Evolutionary conservation across 768 basidiomycete species (phyloP).

Genomic region (Heimioporus sp.): DNA sequence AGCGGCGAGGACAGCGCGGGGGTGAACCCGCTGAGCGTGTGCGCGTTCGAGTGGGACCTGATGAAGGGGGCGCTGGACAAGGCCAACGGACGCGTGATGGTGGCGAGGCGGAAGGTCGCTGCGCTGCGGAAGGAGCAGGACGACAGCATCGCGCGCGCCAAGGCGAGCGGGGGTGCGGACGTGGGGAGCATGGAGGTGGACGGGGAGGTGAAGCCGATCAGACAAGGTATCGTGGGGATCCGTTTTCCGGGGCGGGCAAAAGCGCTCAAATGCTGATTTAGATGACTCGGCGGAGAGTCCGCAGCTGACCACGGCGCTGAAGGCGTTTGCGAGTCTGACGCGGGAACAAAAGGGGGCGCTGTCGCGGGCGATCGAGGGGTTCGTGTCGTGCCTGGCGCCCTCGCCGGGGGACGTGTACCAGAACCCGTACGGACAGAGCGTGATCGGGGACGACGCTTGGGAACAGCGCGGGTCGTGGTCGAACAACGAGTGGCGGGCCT

Average conservation of each 20-base stretch:
- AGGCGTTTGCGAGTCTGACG: conserved; percentile 71
- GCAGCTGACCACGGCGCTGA: conserved; percentile 66
- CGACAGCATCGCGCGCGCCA: conserved; percentile 72
- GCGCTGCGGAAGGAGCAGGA: conserved; percentile 86
- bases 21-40: conserved; percentile 38
- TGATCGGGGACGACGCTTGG: conserved; percentile 71
- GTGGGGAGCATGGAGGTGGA: conserved; percentile 63
- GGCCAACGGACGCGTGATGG: conserved; percentile 82
- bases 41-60: conserved; percentile 81
- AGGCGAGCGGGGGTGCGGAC: conserved; percentile 56
- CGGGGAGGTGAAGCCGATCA: conserved; percentile 64
- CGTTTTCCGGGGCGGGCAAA: neutral
- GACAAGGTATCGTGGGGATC: conserved; percentile 27
- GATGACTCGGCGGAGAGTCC: conserved; percentile 61
- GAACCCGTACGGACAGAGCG: conserved; percentile 50
- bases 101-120: conserved; percentile 71
- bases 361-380: conserved; percentile 71
- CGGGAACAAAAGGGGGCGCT: conserved; percentile 76
- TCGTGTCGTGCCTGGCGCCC: conserved; percentile 61
- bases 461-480: conserved; percentile 66
- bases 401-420: conserved; percentile 40
- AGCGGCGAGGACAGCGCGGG: conserved; percentile 39
- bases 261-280: conserved; percentile 12
- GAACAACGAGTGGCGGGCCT: conserved; percentile 73
- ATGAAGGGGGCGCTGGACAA: conserved; percentile 84